Evolutionary conservation across 352 stramenopile species (phyloP).

Genomic region (Globisporangium splendens): DNA sequence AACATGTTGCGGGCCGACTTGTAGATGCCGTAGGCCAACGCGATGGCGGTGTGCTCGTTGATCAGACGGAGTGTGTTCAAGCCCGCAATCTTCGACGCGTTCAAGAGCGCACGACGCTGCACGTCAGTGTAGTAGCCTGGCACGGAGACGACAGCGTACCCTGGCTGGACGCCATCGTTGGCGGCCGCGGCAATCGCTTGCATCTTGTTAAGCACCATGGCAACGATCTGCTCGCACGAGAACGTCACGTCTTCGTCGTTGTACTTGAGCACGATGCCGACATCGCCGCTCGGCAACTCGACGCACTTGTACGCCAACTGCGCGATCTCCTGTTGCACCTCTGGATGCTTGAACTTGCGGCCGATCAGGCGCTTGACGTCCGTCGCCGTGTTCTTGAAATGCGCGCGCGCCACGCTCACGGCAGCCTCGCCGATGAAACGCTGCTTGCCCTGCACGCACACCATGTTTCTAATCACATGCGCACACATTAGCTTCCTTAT

Average conservation of each 20-base stretch:
- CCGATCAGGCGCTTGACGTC: conserved; percentile 97
- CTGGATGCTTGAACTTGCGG: conserved; percentile 93
- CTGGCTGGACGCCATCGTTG: conserved; percentile 85
- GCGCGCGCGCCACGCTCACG: conserved; percentile 89
- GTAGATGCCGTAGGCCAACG: conserved; percentile 95
- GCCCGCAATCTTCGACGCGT: conserved; percentile 91
- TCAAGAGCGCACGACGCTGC: conserved; percentile 94
- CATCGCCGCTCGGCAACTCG: conserved; percentile 82
- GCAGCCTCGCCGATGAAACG: conserved; percentile 93
- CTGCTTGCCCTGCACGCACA: conserved; percentile 88
- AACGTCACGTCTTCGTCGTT: conserved; percentile 90
- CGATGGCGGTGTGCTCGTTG: conserved; percentile 97
- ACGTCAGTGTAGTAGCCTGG: conserved; percentile 97
- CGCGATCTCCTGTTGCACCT: conserved; percentile 95
- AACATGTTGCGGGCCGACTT: conserved; percentile 94
- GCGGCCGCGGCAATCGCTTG: conserved; percentile 91
- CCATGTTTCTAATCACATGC: conserved; percentile 53
- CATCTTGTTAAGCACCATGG: conserved; percentile 98
- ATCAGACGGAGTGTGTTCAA: conserved; percentile 97
- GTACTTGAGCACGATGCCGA: conserved; percentile 91
- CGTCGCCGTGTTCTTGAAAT: conserved; percentile 98
- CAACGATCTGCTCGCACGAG: conserved; percentile 94
- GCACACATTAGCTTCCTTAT: neutral
- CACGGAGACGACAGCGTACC: conserved; percentile 94
- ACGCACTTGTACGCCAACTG: conserved; percentile 90